Evolutionary conservation across 2,329 filamentous ascomycete genomes (phyloP), one percentile per base, ranked within the genome.

Genomic region (Verticillium zaregamsianum): DNA sequence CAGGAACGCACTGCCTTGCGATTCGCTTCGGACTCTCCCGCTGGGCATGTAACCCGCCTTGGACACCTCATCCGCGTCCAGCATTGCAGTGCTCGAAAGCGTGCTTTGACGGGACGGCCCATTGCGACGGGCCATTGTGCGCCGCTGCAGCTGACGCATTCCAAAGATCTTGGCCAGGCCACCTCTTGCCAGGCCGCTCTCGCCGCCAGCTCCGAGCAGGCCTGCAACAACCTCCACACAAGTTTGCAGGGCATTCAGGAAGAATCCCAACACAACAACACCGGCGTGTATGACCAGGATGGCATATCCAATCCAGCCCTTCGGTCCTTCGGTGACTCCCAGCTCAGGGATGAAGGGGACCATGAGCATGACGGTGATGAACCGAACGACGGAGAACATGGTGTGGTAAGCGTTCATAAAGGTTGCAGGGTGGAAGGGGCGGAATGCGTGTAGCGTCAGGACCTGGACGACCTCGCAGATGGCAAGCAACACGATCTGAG

Each of bases 401-500:
- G 90, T 91, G 69, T 98, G 93, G 68, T 97, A 97, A 11, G 92
- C 87, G 72, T 98, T 98, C 95, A 99, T 99, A 32, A 94, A 97
- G 0, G 95, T 98, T 25, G 93, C 88, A 2, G 89, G 88, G 64
- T 94, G 89, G 70, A 96, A 99, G 0, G 95, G 95, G 17, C 91
- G 88, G 78, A 98, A 96, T 8, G 92, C 92, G 68, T 95, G 89
- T 5, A 98, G 79, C 0, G 93, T 94, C 55, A 98, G 81, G 39
- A 97, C 87, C 63, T 93, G 87, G 37, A 97, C 90, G 65, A 98
- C 90, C 77, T 99, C 95, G 74, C 93, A 97, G 60, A 97, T 94
- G 31, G 93, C 93, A 45, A 99, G 83, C 54, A 98, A 81, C 28
- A 97, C 91, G 61, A 99, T 86, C 75, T 99, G 95, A 3, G 93